phyloP scores from a whole-genome alignment of 257 asterid species.

The Solanum appendiculatum region DNA sequence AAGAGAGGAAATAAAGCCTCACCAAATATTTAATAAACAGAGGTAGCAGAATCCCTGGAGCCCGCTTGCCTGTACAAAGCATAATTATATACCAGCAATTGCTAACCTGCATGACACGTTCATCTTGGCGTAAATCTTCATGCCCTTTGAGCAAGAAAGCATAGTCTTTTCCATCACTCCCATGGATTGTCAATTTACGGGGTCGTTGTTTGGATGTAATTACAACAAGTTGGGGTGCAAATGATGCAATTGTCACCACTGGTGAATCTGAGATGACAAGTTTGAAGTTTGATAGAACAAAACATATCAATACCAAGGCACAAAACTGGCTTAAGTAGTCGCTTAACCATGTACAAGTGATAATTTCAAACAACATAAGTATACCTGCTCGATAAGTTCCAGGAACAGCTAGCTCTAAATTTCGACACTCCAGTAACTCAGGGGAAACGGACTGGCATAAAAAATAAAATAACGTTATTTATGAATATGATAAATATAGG shows the following conservation, averaged over 20 bases:
- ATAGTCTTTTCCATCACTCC: constrained; percentile 95
- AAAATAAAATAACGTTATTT: constrained; percentile 9
- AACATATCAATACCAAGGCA: neutral
- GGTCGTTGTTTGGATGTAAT: constrained; percentile 98
- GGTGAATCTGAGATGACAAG: constrained; percentile 53
- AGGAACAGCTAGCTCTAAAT: constrained; percentile 93
- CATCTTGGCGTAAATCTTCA: constrained; percentile 99
- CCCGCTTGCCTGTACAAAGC: neutral
- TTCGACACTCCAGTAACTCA: constrained; percentile 78
- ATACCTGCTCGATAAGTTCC: constrained; percentile 96
- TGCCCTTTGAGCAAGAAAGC: constrained; percentile 97
- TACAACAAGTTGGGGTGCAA: constrained; percentile 95
- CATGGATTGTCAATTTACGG: constrained; percentile 88
- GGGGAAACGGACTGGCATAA: constrained; percentile 85
- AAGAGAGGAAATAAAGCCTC: neutral
- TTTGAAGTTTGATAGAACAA: neutral
- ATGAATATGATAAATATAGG: neutral
- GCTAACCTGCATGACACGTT: constrained; percentile 98
- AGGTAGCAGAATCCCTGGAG: neutral
- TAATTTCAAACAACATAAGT: neutral
- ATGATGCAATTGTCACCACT: constrained; percentile 88
- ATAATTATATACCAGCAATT: neutral
- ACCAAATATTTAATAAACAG: neutral
- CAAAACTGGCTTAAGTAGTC: neutral
- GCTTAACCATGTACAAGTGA: neutral